Evolutionary conservation across 2,329 filamentous ascomycete species (phyloP).

Genomic region (Cercospora nicotianae): DNA sequence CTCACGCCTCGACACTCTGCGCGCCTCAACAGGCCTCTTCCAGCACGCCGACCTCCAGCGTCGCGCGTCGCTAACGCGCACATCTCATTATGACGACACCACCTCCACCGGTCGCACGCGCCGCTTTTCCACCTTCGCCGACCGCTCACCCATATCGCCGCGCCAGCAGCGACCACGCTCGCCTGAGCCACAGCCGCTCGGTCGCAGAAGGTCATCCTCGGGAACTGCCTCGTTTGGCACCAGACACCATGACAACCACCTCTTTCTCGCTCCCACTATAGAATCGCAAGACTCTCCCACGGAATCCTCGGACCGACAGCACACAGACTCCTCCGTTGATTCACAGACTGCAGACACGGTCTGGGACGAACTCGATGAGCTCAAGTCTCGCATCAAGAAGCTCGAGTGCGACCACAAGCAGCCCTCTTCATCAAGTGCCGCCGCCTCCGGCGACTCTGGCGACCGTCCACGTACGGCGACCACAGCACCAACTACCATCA

Average conservation of each 20-base stretch:
- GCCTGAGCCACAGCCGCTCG: constrained; percentile 31
- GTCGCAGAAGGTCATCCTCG: constrained; percentile 31
- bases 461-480: constrained; percentile 89
- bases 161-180: constrained; percentile 30
- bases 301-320: constrained; percentile 48
- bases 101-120: constrained; percentile 26
- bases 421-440: constrained; percentile 76
- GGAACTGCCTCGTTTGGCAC: constrained; percentile 17
- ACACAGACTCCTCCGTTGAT: constrained; percentile 65
- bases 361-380: constrained; percentile 94
- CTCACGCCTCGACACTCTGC: constrained; percentile 26
- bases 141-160: constrained; percentile 28
- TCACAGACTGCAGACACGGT: constrained; percentile 90
- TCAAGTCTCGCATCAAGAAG: constrained; percentile 89
- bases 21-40: constrained; percentile 25
- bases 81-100: constrained; percentile 25
- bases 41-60: constrained; percentile 17
- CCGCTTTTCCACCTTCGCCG: constrained; percentile 24
- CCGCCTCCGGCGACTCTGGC: constrained; percentile 69
- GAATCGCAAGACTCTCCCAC: constrained; percentile 35
- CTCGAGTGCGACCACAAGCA: constrained; percentile 80
- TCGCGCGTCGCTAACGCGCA: constrained; percentile 8
- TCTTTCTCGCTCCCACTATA: constrained; percentile 5
- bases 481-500: constrained; percentile 86
- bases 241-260: constrained; percentile 4